Evolutionary conservation across 2,329 filamentous ascomycete species (phyloP), one percentile per base, ranked within the genome.

Genomic region (Aspergillus tubingensis): DNA sequence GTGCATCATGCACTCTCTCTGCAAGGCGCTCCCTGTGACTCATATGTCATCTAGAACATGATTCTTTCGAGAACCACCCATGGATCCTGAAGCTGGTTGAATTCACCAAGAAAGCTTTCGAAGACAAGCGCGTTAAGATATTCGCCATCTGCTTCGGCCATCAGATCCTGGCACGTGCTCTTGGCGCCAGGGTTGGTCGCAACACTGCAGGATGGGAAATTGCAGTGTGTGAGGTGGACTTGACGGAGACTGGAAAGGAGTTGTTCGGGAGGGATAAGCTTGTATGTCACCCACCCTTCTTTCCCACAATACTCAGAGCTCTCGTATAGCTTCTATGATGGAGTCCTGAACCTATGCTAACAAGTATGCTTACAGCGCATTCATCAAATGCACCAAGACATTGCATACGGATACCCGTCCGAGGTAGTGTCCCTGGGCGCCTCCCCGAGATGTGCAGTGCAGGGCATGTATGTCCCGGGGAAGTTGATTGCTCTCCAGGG

Each of bases 121-220:
- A 81, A 11, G 83, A 88, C 64, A 80, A 83, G 25, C 81, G 86
- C 0, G 85, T 95, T 7, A 84, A 86, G 38, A 77, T 93, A n/a
- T 82, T 96, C 15, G 92, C 91, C 10, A 83, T 95, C 15, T 96
- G 92, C 76, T 96, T 94, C 74, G 92, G 92, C 5, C 92, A 96
- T 74, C 91, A 96, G 79, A 92, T 96, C 68, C 79, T 95, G 47
- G 91, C 85, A 1, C 83, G 91, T 55, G 90, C 91, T 1, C 72
- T 93, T 66, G 90, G 87, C 3, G 83, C 79, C 19, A 83, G 85
- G 67, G 89, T 96, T 2, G 87, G 82, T 38, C 79, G 86, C 57
- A 91, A 86, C 72, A 82, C 86, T 23, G 75, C 79, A 19, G 91
- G 91, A 2, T 96, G 92, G 92, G 92, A 96, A 77, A 79, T 91